Percentiles rank a stretch among this genome's conserved stretches.
Conservation (phyloP, 441 rosid genomes). For the Syzygium malaccense region DNA sequence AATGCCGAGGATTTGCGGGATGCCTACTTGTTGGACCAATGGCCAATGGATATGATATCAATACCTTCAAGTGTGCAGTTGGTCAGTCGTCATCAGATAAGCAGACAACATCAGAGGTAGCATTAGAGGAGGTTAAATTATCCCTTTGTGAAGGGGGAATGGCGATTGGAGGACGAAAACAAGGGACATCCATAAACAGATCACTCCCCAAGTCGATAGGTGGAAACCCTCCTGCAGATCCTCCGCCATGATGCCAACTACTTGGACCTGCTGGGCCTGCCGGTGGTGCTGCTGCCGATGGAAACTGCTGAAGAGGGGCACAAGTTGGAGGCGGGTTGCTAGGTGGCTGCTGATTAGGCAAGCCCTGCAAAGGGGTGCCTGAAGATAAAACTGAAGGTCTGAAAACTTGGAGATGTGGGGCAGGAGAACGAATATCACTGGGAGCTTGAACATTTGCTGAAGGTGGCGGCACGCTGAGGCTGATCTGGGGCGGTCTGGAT, state of each 20-base stretch:
- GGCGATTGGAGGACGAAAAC: slow-evolving; percentile 6
- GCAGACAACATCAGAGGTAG: slow-evolving; percentile 36
- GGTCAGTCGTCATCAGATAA: slow-evolving; percentile 82
- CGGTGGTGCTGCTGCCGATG: slow-evolving; percentile 7
- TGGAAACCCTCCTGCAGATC: slow-evolving; percentile 7
- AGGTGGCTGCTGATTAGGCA: slow-evolving; percentile 16
- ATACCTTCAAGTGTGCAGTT: neutral
- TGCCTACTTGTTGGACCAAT: neutral
- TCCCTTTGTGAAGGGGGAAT: neutral
- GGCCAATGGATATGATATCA: neutral
- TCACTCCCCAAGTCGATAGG: slow-evolving; percentile 13
- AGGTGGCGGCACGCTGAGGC: slow-evolving; percentile 23
- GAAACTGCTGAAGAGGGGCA: slow-evolving; percentile 7
- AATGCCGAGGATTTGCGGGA: neutral
- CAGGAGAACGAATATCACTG: slow-evolving; percentile 43
- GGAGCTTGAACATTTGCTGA: slow-evolving; percentile 31
- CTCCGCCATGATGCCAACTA: slow-evolving; percentile 1
- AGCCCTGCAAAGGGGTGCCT: slow-evolving; percentile 4
- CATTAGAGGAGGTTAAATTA: neutral
- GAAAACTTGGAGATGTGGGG: slow-evolving; percentile 53
- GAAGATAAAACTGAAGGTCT: slow-evolving; percentile 29
- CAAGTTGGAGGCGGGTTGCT: slow-evolving; percentile 6
- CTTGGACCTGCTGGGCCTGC: slow-evolving; percentile 4
- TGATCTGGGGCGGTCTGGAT: slow-evolving; percentile 42
- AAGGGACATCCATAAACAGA: slow-evolving; percentile 8